A percentile compares a stretch with the other conserved stretches of the same genome.
phyloP scores from a whole-genome alignment of 805 yeast species.

The Naumovozyma dairenensis region DNA sequence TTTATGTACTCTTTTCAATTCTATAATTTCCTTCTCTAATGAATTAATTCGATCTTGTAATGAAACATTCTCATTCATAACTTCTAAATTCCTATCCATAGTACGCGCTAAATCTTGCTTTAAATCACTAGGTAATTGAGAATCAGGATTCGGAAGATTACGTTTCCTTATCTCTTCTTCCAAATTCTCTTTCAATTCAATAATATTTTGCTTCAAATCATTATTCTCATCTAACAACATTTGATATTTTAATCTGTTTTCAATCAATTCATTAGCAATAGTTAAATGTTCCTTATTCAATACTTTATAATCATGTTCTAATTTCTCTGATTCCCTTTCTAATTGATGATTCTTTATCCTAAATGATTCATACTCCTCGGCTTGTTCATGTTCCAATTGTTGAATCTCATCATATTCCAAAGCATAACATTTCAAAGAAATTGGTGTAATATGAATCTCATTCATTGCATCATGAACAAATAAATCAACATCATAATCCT shows the following conservation, averaged over 20 bases:
- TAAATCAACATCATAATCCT: conserved; percentile 53
- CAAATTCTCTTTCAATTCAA: conserved; percentile 35
- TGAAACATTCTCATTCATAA: conserved; percentile 51
- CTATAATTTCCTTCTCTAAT: conserved; percentile 35
- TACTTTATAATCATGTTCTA: conserved; percentile 59
- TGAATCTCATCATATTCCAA: conserved; percentile 71
- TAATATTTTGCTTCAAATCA: conserved; percentile 42
- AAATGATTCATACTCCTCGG: conserved; percentile 52
- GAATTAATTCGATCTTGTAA: conserved; percentile 43
- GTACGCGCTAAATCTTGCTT: conserved; percentile 48
- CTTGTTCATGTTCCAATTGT: conserved; percentile 52
- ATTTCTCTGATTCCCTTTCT: conserved; percentile 58
- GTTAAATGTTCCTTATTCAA: conserved; percentile 77
- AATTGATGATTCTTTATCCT: conserved; percentile 61
- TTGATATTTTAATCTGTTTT: conserved; percentile 65
- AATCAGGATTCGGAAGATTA: conserved; percentile 27
- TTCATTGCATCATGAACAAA: conserved; percentile 69
- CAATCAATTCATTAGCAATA: conserved; percentile 80
- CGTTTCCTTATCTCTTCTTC: conserved; percentile 26
- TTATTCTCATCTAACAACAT: conserved; percentile 65
- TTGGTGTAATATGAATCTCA: conserved; percentile 59
- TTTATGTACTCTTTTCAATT: conserved; percentile 26
- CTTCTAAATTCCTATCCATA: conserved; percentile 52
- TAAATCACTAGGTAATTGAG: conserved; percentile 31
- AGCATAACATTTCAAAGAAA: conserved; percentile 57